Conservation (phyloP, 2,329 filamentous ascomycete genomes). For the Ploettnerulaceae sp. region DNA sequence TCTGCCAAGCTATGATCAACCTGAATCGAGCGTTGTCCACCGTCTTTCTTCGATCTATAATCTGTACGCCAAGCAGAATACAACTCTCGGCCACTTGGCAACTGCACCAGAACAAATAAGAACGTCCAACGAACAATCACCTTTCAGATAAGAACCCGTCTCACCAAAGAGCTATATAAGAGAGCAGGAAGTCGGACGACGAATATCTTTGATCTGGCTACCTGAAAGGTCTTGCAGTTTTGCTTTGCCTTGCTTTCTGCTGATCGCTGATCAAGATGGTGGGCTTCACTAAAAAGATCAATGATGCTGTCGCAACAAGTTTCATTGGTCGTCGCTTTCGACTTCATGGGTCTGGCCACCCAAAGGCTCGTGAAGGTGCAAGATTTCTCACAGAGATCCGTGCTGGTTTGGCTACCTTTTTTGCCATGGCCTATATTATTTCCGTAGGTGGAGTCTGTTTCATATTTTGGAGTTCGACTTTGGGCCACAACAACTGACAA, state of each 20-base stretch:
- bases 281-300: constrained; percentile 9
- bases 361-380: constrained; percentile 48
- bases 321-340: constrained; percentile 69
- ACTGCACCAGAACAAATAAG: neutral
- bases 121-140: neutral
- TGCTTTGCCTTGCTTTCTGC: neutral
- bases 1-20: neutral
- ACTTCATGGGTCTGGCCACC: constrained; percentile 77
- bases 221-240: neutral
- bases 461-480: constrained; percentile 36
- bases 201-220: neutral
- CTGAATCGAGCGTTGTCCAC: neutral
- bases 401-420: constrained; percentile 73
- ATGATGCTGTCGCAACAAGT: constrained; percentile 52
- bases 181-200: no score
- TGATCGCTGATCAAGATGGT: constrained; percentile 6
- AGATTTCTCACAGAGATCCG: constrained; percentile 80
- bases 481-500: constrained; percentile 27
- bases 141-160: constrained; percentile 7
- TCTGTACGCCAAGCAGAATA: neutral
- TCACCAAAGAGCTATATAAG: constrained; percentile 4
- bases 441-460: constrained; percentile 46
- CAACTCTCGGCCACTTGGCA: constrained; percentile 1
- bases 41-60: neutral
- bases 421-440: constrained; percentile 70